Evolutionary conservation across 2,329 filamentous ascomycete species (phyloP).

Genomic region (Sclerotinia nivalis): DNA sequence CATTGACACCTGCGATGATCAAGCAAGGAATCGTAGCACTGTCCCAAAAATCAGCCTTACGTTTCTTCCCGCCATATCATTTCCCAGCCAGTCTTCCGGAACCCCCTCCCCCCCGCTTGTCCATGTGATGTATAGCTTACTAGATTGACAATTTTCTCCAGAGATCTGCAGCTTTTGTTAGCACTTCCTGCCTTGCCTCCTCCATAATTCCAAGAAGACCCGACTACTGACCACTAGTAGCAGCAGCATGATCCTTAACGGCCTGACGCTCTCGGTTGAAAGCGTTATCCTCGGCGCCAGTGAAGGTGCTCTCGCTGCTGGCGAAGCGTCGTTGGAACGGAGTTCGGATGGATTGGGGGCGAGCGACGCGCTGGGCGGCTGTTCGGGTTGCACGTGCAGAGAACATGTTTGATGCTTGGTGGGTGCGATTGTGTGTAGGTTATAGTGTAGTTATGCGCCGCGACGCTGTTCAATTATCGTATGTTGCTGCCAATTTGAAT

Average conservation of each 20-base stretch:
- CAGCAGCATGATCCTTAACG: slow-evolving; percentile 85
- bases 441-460: slow-evolving; percentile 17
- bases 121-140: slow-evolving; percentile 57
- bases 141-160: slow-evolving; percentile 97
- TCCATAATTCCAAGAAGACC: neutral
- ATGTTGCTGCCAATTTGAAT: slow-evolving; percentile 16
- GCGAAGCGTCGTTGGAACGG: slow-evolving; percentile 70
- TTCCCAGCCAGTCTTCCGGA: neutral
- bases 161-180: slow-evolving; percentile 61
- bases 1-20: slow-evolving; percentile 73
- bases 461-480: slow-evolving; percentile 20
- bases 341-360: slow-evolving; percentile 54
- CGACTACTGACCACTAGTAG: slow-evolving; percentile 71
- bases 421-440: slow-evolving; percentile 18
- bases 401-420: slow-evolving; percentile 54
- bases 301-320: slow-evolving; percentile 59
- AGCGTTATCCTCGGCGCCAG: slow-evolving; percentile 73
- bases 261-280: slow-evolving; percentile 91
- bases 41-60: slow-evolving; percentile 33
- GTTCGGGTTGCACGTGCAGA: slow-evolving; percentile 61
- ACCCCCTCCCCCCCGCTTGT: neutral
- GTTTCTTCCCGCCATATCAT: neutral
- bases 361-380: slow-evolving; percentile 61
- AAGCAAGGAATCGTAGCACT: slow-evolving; percentile 77
- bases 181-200: slow-evolving; percentile 26